Percentiles rank a stretch among this genome's conserved stretches.
These are phyloP conservation scores for Spathaspora girioi DNA, from an alignment of 805 yeast genomes.

Conservation along the genomic window DNA sequence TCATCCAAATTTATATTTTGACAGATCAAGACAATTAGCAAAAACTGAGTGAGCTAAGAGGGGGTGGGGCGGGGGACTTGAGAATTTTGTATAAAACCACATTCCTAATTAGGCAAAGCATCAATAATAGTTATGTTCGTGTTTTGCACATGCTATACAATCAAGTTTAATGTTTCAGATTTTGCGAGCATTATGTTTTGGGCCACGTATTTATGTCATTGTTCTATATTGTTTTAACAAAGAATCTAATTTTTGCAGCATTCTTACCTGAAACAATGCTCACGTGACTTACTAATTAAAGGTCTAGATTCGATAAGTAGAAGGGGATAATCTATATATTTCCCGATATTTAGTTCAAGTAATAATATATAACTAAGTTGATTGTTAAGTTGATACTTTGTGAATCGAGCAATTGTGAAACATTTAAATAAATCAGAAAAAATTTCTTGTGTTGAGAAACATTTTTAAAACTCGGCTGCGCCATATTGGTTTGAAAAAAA, in stretches of 20 bases:
- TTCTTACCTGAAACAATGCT: neutral
- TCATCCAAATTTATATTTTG: constrained; percentile 88
- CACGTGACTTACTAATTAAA: neutral
- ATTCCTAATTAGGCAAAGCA: neutral
- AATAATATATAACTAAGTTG: no score
- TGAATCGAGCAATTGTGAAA: no score
- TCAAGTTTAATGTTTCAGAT: neutral
- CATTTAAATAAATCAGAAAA: no score
- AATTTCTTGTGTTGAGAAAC: no score
- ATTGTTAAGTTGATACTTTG: no score
- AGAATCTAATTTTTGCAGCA: neutral
- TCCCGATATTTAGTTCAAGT: no score
- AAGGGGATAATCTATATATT: no score
- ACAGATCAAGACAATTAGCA: constrained; percentile 62
- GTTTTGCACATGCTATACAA: neutral
- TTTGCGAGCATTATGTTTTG: neutral
- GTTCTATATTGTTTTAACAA: neutral
- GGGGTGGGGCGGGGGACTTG: no score
- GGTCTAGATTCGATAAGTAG: no score
- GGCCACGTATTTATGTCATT: neutral
- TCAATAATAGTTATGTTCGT: neutral
- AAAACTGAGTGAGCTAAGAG: constrained; percentile 10
- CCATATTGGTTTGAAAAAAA: no score
- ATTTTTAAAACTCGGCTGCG: no score
- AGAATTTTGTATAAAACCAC: no score